Percentiles rank a stretch among this genome's conserved stretches.
Evolutionary conservation across 2,329 filamentous ascomycete species (phyloP).

Genomic region (Dissoconium aciculare): DNA sequence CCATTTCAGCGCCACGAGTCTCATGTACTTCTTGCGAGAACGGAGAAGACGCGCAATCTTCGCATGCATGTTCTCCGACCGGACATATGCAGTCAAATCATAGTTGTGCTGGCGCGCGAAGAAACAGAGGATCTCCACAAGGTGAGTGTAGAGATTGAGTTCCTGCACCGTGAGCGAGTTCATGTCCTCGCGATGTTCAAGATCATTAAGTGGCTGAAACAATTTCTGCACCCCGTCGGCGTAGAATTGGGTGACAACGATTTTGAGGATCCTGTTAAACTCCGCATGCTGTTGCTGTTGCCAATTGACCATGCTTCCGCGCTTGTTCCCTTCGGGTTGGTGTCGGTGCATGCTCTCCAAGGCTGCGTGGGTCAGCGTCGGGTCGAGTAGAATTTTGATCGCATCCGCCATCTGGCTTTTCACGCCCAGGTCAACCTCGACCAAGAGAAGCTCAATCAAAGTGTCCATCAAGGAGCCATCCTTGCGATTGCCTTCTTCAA

Average conservation of each 20-base stretch:
- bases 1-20: conserved; percentile 82
- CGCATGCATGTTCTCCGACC: conserved; percentile 61
- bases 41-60: conserved; percentile 69
- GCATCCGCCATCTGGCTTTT: conserved; percentile 93
- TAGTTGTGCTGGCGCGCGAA: conserved; percentile 81
- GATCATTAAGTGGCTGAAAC: conserved; percentile 70
- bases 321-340: conserved; percentile 53
- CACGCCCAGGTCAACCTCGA: conserved; percentile 84
- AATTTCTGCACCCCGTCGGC: conserved; percentile 71
- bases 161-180: conserved; percentile 59
- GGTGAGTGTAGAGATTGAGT: conserved; percentile 76
- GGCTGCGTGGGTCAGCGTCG: conserved; percentile 44
- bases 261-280: conserved; percentile 22
- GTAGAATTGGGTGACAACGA: conserved; percentile 76
- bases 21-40: conserved; percentile 80
- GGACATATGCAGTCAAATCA: conserved; percentile 75
- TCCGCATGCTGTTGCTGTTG: conserved; percentile 53
- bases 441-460: conserved; percentile 75
- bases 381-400: conserved; percentile 80
- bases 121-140: conserved; percentile 87
- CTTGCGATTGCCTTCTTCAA: conserved; percentile 79
- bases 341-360: conserved; percentile 43
- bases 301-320: conserved; percentile 19
- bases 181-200: conserved; percentile 45
- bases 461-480: conserved; percentile 77